Evolutionary conservation across 306 rosid genomes (phyloP), one percentile per base, ranked within the genome.

Genomic region (Mucuna pruriens): DNA sequence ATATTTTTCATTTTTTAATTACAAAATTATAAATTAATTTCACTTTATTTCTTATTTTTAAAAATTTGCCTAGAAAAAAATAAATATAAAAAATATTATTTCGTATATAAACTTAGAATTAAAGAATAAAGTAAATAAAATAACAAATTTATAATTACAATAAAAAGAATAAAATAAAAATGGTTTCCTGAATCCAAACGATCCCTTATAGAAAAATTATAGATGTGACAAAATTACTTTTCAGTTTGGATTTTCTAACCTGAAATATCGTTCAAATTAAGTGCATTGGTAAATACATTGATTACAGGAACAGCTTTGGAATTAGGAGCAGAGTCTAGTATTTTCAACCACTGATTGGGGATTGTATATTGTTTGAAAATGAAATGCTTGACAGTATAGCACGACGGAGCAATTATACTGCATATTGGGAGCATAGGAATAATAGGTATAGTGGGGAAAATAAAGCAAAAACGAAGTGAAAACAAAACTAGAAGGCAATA

Each of bases 361-460:
- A 31, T 44, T 10, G n/a, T 74, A 6, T 51, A 17, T 2, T 26
- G 60, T 33, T 58, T 58, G 17, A 61, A 42, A 2, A 74, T 29
- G 63, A 58, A 82, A 66, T 20, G 76, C 22, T 33, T 55, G 46
- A 4, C 26, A 3, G 15, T 66, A 75, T 44, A 34, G 15, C 63
- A 68, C 62, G 12, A 46, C n/a, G 5, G 33, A 74, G 16, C 45
- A 68, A 51, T 31, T 52, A 23, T 78, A 11, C 10, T 25, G 65
- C 17, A 25, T 78, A 78, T 73, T 69, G 78, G 62, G 40, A 10
- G 36, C 13, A 58, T 58, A 58, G 36, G 44, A 72, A 73, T 62
- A 82, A 74, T 84, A 73, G 72, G 60, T 74, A 52, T 42, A 78
- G 16, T 39, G 36, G 16, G 39, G 7, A 29, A n/a, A 71, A 63